Evolutionary conservation across 1,284 basidiomycete species (phyloP), one percentile per base, ranked within the genome.

Genomic region (Rhodotorula sp.): DNA sequence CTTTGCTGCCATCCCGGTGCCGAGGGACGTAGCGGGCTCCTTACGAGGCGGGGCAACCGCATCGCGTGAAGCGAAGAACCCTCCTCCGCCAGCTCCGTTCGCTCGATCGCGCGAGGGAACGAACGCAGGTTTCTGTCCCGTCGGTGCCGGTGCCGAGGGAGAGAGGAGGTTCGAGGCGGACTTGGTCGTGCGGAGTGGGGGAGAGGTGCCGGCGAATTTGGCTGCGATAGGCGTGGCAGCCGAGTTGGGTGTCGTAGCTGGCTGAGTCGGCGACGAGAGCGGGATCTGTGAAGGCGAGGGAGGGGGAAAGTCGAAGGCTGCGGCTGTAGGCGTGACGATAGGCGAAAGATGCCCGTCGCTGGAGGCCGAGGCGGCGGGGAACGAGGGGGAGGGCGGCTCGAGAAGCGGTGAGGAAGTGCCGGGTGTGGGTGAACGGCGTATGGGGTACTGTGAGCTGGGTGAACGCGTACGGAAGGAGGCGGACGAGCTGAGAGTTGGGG

Each of bases 31-130:
- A 20, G 31, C 53, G 24, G 11, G 8, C 2, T 4, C 18, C 28
- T 53, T 7, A 4, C 28, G 28, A 30, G 34, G 16, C 11, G 54
- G 11, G 10, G 13, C 4, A 18, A 56, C 24, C 18, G 53, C 10
- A 6, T 18, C 40, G 55, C 37, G 55, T 15, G 55, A 56, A n/a
- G 46, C 28, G 48, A 64, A 64, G 56, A 64, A 64, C 20, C 62
- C 62, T 18, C 62, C 53, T 1, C 60, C 60, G 24, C 60, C 60
- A 6, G 60, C 60, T 20, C 62, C 62, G 28, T 64, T 64, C 18
- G 51, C 63, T 18, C 37, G 26, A 16, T 64, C 57, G 26, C 63
- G 55, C 11, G 37, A 30, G 15, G 63, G 63, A 3, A 64, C 20
- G 63, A 64, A 64, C 20, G 56, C 34, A 18, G 56, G 56, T 16